phyloP scores from a whole-genome alignment of 768 basidiomycete species.

The Lentinus brumalis region DNA sequence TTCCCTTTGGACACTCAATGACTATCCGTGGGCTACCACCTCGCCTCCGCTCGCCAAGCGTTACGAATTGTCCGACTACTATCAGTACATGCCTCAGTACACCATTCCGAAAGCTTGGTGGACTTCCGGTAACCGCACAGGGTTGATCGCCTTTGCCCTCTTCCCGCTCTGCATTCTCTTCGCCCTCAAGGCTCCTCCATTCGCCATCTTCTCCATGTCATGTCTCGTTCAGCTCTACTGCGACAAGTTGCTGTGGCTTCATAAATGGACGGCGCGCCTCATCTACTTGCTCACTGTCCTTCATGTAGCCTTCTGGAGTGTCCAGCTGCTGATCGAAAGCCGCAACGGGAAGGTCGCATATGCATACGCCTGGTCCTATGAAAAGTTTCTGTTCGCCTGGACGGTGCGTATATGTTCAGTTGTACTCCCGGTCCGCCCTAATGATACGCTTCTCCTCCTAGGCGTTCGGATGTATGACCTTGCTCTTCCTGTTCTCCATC shows the following conservation, averaged over 20 bases:
- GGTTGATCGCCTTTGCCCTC: constrained; percentile 71
- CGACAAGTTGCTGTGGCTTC: constrained; percentile 73
- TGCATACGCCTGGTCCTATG: constrained; percentile 57
- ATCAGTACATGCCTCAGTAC: constrained; percentile 49
- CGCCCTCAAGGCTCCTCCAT: constrained; percentile 70
- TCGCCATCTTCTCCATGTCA: constrained; percentile 68
- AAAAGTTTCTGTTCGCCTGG: constrained; percentile 66
- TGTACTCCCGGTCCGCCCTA: background rate
- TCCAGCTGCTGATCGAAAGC: constrained; percentile 59
- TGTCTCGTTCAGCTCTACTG: constrained; percentile 66
- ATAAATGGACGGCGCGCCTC: constrained; percentile 70
- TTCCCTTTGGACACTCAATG: constrained; percentile 39
- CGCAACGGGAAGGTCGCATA: constrained; percentile 48
- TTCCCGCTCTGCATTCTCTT: constrained; percentile 71
- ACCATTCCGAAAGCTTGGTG: constrained; percentile 71
- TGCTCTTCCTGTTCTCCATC: constrained; percentile 54
- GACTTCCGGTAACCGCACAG: constrained; percentile 67
- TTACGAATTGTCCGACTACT: constrained; percentile 36
- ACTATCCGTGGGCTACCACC: constrained; percentile 32
- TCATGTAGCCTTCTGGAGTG: constrained; percentile 70
- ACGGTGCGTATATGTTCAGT: constrained; percentile 37
- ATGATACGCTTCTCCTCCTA: constrained; percentile 25
- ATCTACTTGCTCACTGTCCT: constrained; percentile 63
- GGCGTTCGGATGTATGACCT: constrained; percentile 58
- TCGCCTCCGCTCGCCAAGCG: constrained; percentile 23